These are phyloP conservation scores for Starmerella bombicola DNA, from an alignment of 805 yeast species.

Conservation along the genomic window DNA sequence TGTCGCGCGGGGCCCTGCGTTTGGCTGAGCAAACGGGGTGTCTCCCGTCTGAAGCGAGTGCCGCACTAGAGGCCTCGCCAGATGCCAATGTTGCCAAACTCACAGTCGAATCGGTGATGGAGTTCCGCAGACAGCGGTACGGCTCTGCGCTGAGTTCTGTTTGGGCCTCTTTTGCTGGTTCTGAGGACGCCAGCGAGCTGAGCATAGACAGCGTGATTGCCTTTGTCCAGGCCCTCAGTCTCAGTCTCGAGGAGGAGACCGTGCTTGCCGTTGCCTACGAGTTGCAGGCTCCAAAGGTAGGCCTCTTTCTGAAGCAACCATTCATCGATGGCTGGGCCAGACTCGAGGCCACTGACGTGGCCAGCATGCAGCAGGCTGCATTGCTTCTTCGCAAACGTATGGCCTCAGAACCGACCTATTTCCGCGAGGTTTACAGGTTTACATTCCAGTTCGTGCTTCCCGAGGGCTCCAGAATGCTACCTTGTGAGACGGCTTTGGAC, in stretches of 20 bases:
- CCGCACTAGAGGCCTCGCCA: constrained; percentile 9
- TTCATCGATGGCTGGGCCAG: constrained; percentile 52
- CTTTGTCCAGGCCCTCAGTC: constrained; percentile 53
- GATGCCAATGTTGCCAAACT: constrained; percentile 2
- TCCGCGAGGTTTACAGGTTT: constrained; percentile 52
- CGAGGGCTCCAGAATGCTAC: constrained; percentile 45
- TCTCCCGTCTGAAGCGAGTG: constrained; percentile 14
- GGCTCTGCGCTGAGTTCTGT: constrained; percentile 1
- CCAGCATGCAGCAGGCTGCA: constrained; percentile 36
- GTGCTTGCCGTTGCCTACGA: constrained; percentile 61
- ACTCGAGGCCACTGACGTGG: constrained; percentile 27
- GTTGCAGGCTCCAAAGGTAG: constrained; percentile 53
- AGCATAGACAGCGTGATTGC: constrained; percentile 68
- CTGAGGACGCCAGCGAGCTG: constrained; percentile 30
- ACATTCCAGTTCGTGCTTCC: constrained; percentile 55
- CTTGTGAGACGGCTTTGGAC: constrained; percentile 49
- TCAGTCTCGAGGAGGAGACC: constrained; percentile 61
- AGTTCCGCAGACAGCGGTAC: constrained; percentile 11
- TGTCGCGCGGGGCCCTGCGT: constrained; percentile 3
- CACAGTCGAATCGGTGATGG: constrained; percentile 2
- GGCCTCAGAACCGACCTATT: constrained; percentile 32
- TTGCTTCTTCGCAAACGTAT: constrained; percentile 31
- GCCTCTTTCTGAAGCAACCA: constrained; percentile 39
- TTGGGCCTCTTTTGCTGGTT: constrained; percentile 15
- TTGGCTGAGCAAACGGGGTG: constrained; percentile 18